Percentiles rank a stretch among this genome's conserved stretches.
phyloP scores from a whole-genome alignment of 371 early-diverging fungal genomes.

The Syncephalastrum contaminatum region DNA sequence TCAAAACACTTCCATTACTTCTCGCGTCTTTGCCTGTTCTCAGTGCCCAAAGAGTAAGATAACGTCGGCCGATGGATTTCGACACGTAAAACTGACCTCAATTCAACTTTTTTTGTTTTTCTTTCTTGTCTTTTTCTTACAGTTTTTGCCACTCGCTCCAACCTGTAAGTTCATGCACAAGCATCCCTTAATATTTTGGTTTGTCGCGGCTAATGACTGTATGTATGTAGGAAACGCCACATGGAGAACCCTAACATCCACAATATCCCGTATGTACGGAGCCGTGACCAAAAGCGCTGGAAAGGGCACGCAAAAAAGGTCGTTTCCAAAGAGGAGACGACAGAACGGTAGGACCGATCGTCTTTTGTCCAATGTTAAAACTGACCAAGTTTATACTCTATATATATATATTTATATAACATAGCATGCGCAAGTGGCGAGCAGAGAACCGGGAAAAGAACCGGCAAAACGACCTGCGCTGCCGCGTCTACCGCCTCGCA shows the following conservation, averaged over 20 bases:
- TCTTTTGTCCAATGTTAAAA: neutral
- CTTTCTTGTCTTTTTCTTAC: slow-evolving; percentile 4
- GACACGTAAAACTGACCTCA: neutral
- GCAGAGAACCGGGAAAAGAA: slow-evolving; percentile 61
- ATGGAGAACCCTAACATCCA: slow-evolving; percentile 31
- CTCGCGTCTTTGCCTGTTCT: slow-evolving; percentile 42
- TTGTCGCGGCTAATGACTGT: too few relatives aligned
- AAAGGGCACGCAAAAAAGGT: slow-evolving; percentile 52
- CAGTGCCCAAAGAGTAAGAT: slow-evolving; percentile 49
- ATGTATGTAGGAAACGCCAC: slow-evolving; percentile 22
- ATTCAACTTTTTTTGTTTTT: slow-evolving; percentile 7
- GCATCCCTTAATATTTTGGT: too few relatives aligned
- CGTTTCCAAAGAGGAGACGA: slow-evolving; percentile 43
- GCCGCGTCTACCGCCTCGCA: slow-evolving; percentile 67
- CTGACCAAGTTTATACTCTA: neutral
- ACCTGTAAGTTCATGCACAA: slow-evolving; percentile 29
- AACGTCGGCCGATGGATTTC: neutral
- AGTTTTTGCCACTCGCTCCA: slow-evolving; percentile 53
- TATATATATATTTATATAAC: neutral
- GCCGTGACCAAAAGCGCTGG: slow-evolving; percentile 54
- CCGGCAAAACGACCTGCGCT: slow-evolving; percentile 62
- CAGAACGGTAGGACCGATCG: slow-evolving; percentile 29
- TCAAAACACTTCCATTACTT: slow-evolving; percentile 9
- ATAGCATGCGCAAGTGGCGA: slow-evolving; percentile 58
- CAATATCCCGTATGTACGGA: slow-evolving; percentile 47